Evolutionary conservation across 2,329 filamentous ascomycete species (phyloP), one percentile per base, ranked within the genome.

Genomic region (Pseudogymnoascus sp.): DNA sequence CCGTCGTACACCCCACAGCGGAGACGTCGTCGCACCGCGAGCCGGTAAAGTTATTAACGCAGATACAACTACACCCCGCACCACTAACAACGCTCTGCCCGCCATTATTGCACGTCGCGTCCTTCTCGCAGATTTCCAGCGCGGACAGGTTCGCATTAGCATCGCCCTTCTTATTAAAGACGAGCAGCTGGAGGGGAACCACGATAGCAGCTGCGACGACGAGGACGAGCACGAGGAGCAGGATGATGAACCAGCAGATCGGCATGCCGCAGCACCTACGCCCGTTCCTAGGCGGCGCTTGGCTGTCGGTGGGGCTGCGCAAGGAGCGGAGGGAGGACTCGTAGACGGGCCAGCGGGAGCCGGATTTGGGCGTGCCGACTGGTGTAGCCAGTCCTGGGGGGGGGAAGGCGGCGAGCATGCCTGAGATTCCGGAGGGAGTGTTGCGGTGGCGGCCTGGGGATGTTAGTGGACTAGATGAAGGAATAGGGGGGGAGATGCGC

Each of bases 181-280:
- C 84, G 31, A 87, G 79, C 66, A 87, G 80, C 66, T 87, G 80
- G 15, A 88, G 71, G 0, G 95, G 95, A 13, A 97, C 83, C 35
- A 96, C 81, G 44, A 97, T 80, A 0, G 93, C 95, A 4, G 90
- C 90, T 3, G 89, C 86, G 62, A 96, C 80, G 26, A 96, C 80
- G 64, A 89, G 78, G 40, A 96, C 72, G 10, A 92, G 72, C 3
- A 93, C 72, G 19, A 96, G 75, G 15, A 84, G 62, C 10, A 85
- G 72, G 0, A 91, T 72, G 21, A 95, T 76, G 71, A 96, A 93
- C 0, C 83, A 83, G 87, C 91, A 96, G 15, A 89, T 73, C 2
- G 91, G 89, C 69, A 97, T 82, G 15, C 93, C 93, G 71, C 93
- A 99, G 76, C 89, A 96, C 63, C 84, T 84, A 40, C 88, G 84